Conservation (phyloP, 2,329 filamentous ascomycete genomes). For the Chaetothyriales sp. region DNA sequence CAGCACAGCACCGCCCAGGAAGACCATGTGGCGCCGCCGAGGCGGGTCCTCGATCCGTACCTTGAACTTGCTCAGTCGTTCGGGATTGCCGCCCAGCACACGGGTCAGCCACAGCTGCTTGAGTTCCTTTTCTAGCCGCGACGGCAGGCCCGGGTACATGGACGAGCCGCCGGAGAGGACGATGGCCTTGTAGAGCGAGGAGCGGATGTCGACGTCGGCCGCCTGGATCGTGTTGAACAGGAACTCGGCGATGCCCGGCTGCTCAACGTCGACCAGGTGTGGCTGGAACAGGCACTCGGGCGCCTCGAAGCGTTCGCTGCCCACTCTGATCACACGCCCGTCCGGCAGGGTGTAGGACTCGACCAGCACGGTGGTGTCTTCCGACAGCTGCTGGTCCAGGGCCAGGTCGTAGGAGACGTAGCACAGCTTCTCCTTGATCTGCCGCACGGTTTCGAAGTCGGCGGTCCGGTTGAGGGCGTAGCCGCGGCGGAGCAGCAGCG, state of each 20-base stretch:
- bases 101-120: slow-evolving; percentile 97
- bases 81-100: slow-evolving; percentile 78
- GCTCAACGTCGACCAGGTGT: slow-evolving; percentile 92
- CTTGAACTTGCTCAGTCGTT: slow-evolving; percentile 95
- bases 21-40: slow-evolving; percentile 96
- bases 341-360: slow-evolving; percentile 96
- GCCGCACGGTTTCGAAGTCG: slow-evolving; percentile 95
- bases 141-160: slow-evolving; percentile 97
- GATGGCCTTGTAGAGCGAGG: slow-evolving; percentile 90
- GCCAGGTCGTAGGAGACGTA: slow-evolving; percentile 98
- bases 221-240: slow-evolving; percentile 97
- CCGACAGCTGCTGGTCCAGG: slow-evolving; percentile 85
- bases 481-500: slow-evolving; percentile 77
- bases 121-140: slow-evolving; percentile 89
- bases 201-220: slow-evolving; percentile 86
- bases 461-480: slow-evolving; percentile 96
- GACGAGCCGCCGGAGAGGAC: slow-evolving; percentile 91
- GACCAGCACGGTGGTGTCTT: slow-evolving; percentile 92
- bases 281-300: slow-evolving; percentile 98
- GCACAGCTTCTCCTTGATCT: slow-evolving; percentile 99
- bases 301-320: slow-evolving; percentile 93
- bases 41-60: slow-evolving; percentile 97
- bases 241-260: slow-evolving; percentile 91
- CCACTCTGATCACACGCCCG: slow-evolving; percentile 86
- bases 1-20: slow-evolving; percentile 86